Base-by-base conservation (phyloP, 2,329 filamentous ascomycete genomes). In the Grosmannia clavigera region DNA sequence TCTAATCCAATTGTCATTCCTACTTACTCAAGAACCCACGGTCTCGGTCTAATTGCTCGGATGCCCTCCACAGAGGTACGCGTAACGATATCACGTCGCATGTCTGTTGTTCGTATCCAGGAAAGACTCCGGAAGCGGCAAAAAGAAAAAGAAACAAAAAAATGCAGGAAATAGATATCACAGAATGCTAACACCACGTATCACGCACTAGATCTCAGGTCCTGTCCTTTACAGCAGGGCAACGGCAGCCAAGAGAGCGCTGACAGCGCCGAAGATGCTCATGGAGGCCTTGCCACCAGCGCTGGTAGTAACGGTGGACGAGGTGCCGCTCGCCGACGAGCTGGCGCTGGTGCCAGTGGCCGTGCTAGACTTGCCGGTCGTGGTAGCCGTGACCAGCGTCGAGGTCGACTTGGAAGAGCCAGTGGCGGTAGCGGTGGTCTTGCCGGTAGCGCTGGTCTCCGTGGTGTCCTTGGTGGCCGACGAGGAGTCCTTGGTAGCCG, bases 301-400 rank as follows among this genome's bases (percentile, higher is more conserved):
- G 65, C 62, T 68, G 68, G 68, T 60, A 64, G 68, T 69, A 46
- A 70, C 70, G 10, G 69, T 70, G 50, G 55, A 67, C 58, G 54
- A 66, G 57, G 63, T 48, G 43, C 53, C 14, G 14, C 54, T 58
- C 12, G 60, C 16, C 25, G 29, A 27, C 33, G 33, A 35, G 33
- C 33, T 35, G 53, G 51, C 25, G 27, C 33, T 43, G 33, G 57
- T 58, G 55, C 50, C 43, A 1, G 50, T 31, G 22, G 66, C 58
- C 58, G 64, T 65, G 65, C 62, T 68, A 67, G 68, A 60, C 64
- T 68, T 69, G 48, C 70, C 70, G 9, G 69, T 70, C 58, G 63
- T 68, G 68, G 68, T 59, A 63, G 69, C 31, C 7, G 31, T 55
- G 55, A 25, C 50, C 38, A 56, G 22, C 40, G 62, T 25, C 56